Base-by-base conservation (phyloP, 2,329 filamentous ascomycete species). In the Trichophyton rubrum region DNA sequence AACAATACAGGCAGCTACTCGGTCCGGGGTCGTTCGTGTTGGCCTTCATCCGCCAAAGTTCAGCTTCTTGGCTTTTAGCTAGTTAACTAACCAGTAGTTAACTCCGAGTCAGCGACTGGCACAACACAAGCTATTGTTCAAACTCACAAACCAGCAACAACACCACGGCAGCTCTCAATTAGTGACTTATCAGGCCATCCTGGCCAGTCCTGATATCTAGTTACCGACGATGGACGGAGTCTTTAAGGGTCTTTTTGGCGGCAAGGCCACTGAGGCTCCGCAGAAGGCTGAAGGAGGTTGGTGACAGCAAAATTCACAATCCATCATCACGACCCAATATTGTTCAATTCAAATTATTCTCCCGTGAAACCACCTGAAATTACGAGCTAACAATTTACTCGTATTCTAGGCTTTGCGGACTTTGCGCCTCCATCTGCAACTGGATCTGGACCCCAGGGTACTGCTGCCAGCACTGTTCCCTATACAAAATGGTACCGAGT, bases 401-500 rank as follows among this genome's bases (percentile, higher is more conserved):
- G 38, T 35, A 13, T 20, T 6, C 27, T 27, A 64, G 62, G 60
- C 45, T 64, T 64, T 47, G 61, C 62, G 49, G 61, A 64, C 27
- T 64, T 64, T 35, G 57, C 62, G 27, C 59, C 58, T 22, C n/a
- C 59, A 27, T 53, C 66, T 62, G 60, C 11, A 15, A 33, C 68
- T 61, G 62, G 72, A 33, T 65, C 67, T 63, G 61, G 63, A 40
- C 74, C 75, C 56, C 67, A 70, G 35, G 70, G 74, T 17, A 79
- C 81, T 62, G 78, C 77, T 51, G 73, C 75, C 55, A 79, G 80
- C 51, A 74, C 72, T 49, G 77, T 79, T 27, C 88, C 89, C 13
- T 96, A 87, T 74, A 96, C 90, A 58, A 90, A 89, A 79, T 99
- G 93, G 93, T 99, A 97, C 78, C 90, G 90, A 61, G 80, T 97